Evolutionary conservation across 2,329 filamentous ascomycete genomes (phyloP).

Genomic region (Verticillium tricorpus): DNA sequence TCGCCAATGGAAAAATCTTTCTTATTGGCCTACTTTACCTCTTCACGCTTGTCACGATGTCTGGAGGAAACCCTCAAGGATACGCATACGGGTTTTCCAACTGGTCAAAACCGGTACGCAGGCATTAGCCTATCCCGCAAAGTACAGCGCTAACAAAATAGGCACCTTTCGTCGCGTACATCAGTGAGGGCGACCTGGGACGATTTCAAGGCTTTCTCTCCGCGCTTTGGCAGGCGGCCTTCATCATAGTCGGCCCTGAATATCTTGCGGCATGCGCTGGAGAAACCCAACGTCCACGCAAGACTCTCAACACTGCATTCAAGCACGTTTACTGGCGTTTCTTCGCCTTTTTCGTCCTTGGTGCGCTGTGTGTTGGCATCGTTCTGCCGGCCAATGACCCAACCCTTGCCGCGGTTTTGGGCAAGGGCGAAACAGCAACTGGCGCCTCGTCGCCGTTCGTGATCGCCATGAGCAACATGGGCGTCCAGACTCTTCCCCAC

Average conservation of each 20-base stretch:
- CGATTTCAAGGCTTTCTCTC: conserved; percentile 67
- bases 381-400: conserved; percentile 61
- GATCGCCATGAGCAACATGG: conserved; percentile 54
- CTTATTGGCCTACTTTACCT: conserved; percentile 63
- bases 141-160: too few relatives aligned
- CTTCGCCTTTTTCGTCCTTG: conserved; percentile 66
- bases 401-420: conserved; percentile 35
- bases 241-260: conserved; percentile 64
- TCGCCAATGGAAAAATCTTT: conserved; percentile 57
- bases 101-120: conserved; percentile 50
- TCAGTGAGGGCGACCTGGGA: conserved; percentile 57
- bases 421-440: conserved; percentile 27
- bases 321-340: conserved; percentile 71
- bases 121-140: too few relatives aligned
- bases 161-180: conserved; percentile 54
- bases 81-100: conserved; percentile 68
- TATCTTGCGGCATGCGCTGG: conserved; percentile 67
- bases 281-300: conserved; percentile 60
- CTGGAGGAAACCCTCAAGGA: conserved; percentile 68
- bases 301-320: conserved; percentile 62
- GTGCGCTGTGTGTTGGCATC: conserved; percentile 62
- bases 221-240: conserved; percentile 60
- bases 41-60: conserved; percentile 77
- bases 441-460: conserved; percentile 59
- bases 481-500: conserved; percentile 48